Base-by-base conservation (phyloP, 768 basidiomycete species). In the Cyclocybe cylindracea region DNA sequence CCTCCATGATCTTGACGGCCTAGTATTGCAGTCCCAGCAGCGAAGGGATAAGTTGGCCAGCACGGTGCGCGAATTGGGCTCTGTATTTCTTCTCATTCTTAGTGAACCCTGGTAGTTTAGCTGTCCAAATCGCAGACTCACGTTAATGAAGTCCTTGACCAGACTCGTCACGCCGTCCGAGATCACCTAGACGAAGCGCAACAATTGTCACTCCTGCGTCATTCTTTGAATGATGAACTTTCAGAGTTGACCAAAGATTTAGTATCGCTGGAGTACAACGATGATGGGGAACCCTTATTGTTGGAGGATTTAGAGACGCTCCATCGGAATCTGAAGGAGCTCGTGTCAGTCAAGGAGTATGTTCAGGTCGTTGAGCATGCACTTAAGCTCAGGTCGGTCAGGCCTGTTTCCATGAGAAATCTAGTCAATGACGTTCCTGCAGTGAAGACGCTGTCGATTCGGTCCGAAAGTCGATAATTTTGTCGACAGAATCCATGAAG, bases 301-400 rank as follows among this genome's bases (percentile, higher is more conserved):
- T 74, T 96, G 8, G 89, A 94, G 66, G 87, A 91, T 40, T 75
- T 98, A 53, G 91, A 96, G 63, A 80, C 77, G 0, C 69, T 95
- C 56, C 91, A 95, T 61, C 76, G 84, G 41, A 84, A 81, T 61
- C 61, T 96, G 60, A 86, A 84, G 64, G 87, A 93, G 61, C 75
- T 97, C 36, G 78, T 90, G 60, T 82, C 80, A 53, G 83, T 94
- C 16, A 83, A 83, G 60, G 76, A 78, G 19, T 97, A 96, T 68
- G 84, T 90, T 8, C 81, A 83, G 44, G 74, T 94, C 10, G 73
- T 94, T 40, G 81, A 91, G 56, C 81, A 78, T 62, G 84, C 83
- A 5, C 70, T 95, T 56, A 70, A 76, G 35, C 76, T 91, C 33
- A 89, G 92, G 94, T 92, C 56, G 56, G 78, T 49, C 2, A 45